Percentiles rank a stretch among this genome's conserved stretches.
Conservation (phyloP, 2,329 filamentous ascomycete genomes). For the Talaromyces verruculosus region DNA sequence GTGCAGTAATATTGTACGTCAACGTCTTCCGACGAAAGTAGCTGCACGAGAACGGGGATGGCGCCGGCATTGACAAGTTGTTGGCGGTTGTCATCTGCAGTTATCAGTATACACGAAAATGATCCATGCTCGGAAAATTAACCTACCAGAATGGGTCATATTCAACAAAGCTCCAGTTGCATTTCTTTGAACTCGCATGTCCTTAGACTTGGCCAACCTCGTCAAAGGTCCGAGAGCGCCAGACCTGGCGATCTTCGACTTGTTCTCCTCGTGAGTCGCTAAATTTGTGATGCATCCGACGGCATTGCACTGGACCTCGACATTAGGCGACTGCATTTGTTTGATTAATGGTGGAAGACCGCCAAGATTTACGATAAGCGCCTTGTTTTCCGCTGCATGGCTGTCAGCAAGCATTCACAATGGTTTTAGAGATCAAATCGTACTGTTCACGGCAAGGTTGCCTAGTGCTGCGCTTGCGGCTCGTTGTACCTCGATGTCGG, state of each 20-base stretch:
- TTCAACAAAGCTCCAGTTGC: slow-evolving; percentile 94
- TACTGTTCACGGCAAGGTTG: slow-evolving; percentile 96
- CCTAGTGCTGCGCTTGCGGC: slow-evolving; percentile 94
- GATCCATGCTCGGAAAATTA: not conserved
- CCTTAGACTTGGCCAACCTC: slow-evolving; percentile 89
- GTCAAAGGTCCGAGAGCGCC: slow-evolving; percentile 90
- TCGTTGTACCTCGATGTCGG: slow-evolving; percentile 94
- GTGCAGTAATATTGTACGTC: slow-evolving; percentile 99
- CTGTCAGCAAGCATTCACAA: slow-evolving; percentile 43
- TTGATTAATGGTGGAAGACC: slow-evolving; percentile 88
- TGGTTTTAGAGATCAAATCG: slow-evolving; percentile 32
- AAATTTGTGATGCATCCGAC: slow-evolving; percentile 98
- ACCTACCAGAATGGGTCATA: slow-evolving; percentile 95
- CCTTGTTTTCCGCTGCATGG: slow-evolving; percentile 88
- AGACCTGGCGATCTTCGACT: slow-evolving; percentile 95
- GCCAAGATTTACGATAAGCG: slow-evolving; percentile 88
- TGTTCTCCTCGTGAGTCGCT: slow-evolving; percentile 98
- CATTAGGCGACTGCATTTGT: slow-evolving; percentile 97
- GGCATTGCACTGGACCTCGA: slow-evolving; percentile 98
- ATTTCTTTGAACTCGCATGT: slow-evolving; percentile 97
- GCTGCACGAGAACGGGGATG: slow-evolving; percentile 94
- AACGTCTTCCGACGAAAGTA: slow-evolving; percentile 88
- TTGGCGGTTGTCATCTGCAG: slow-evolving; percentile 88
- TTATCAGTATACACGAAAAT: not conserved
- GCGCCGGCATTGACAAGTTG: slow-evolving; percentile 95